phyloP scores from a whole-genome alignment of 225 moss, liverwort and hornwort genomes.

The Lunularia cruciata region DNA sequence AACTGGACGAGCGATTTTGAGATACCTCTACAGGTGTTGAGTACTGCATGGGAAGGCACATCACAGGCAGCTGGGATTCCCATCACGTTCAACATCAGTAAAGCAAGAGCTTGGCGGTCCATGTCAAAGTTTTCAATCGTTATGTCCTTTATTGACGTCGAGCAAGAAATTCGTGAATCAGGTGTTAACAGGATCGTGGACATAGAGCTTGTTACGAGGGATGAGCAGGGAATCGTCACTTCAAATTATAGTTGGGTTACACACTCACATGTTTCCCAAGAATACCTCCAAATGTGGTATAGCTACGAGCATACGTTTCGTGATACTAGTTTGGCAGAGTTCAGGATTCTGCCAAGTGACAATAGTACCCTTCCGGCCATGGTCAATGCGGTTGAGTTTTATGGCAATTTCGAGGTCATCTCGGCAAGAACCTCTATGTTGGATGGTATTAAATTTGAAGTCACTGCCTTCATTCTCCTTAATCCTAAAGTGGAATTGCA shows the following conservation, averaged over 20 bases:
- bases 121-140: background rate
- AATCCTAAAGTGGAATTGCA: background rate
- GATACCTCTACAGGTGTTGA: background rate
- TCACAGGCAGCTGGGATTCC: background rate
- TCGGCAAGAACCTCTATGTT: background rate
- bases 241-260: background rate
- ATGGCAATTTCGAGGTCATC: slow-evolving; percentile 14
- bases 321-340: too few species aligned
- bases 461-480: too few species aligned
- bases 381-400: slow-evolving; percentile 3
- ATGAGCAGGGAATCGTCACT: background rate
- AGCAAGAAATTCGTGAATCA: background rate
- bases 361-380: slow-evolving; percentile 12
- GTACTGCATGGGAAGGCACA: too few species aligned
- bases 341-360: background rate
- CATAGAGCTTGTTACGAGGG: background rate
- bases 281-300: background rate
- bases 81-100: background rate
- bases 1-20: too few species aligned
- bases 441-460: background rate
- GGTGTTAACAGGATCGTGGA: too few species aligned
- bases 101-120: background rate
- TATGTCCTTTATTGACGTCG: background rate
- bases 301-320: background rate
- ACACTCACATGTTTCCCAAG: too few species aligned